Base-by-base conservation (phyloP, 257 asterid species). In the Leptodermis oblonga region DNA sequence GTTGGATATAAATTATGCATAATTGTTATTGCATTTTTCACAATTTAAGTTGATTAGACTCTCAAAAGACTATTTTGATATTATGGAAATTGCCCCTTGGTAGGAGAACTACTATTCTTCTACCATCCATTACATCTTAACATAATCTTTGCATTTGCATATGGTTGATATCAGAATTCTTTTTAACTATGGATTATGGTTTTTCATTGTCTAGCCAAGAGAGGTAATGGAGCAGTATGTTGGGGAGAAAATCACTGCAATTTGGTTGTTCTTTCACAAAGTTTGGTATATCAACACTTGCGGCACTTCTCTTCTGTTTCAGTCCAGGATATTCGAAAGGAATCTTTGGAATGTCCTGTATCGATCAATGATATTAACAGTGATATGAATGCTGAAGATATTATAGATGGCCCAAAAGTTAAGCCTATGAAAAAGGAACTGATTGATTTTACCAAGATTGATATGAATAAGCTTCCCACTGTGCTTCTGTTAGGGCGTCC, bases 401-500 rank as follows among this genome's bases (percentile, higher is more conserved):
- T 52, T 55, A 75, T 49, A 60, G 36, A 39, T n/a, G 74, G 14
- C 15, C 78, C 78, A 58, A 78, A 79, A 68, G 60, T 72, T 70
- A 79, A 78, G 71, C 68, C 62, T 31, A 10, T 20, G 60, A 70
- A 79, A 49, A 80, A 56, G 62, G 78, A 77, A 76, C 76, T 86
- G 42, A 61, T 90, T 74, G 96, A 90, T 77, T 90, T 93, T 84
- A 56, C 92, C 48, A 73, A 79, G 77, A 84, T 90, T 74, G 62
- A 85, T 25, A 79, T 90, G 52, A 81, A 81, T 73, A 89, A 87
- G 85, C 96, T 93, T 70, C 97, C 99, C 7, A 83, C 87, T 22
- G 88, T 90, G 65, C 42, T 93, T 59, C 80, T 93, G 62, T 85
- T 90, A 2, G 99, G 99, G 23, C 96, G 99, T 4, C 99, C 99